phyloP scores from a whole-genome alignment of 1,284 basidiomycete species.

The Heimioporus retisporus region DNA sequence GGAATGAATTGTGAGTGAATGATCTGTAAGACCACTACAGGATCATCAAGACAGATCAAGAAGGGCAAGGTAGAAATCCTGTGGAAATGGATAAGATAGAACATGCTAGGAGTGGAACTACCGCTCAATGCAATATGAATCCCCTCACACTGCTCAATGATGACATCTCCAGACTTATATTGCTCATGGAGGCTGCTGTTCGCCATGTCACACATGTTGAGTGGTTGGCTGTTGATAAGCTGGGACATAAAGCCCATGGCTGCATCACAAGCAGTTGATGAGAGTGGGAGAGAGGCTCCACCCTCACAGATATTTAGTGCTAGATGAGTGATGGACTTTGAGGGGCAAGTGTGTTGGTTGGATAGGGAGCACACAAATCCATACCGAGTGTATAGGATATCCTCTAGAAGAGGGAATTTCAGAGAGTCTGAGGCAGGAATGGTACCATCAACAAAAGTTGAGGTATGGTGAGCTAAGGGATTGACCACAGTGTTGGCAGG shows the following conservation, averaged over 20 bases:
- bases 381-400: background rate
- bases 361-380: background rate
- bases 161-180: background rate
- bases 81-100: too few species aligned
- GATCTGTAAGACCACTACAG: background rate
- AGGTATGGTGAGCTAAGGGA: background rate
- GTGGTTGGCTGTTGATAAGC: background rate
- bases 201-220: background rate
- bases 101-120: too few species aligned
- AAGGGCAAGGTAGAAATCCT: too few species aligned
- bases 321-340: background rate
- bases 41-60: background rate
- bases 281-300: background rate
- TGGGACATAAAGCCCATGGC: background rate
- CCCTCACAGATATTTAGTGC: background rate
- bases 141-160: background rate
- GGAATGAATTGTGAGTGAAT: too few species aligned
- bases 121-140: background rate
- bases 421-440: background rate
- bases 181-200: background rate
- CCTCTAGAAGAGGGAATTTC: background rate
- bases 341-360: background rate
- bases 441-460: background rate
- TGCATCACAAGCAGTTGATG: background rate
- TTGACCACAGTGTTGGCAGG: background rate